Base-by-base conservation (phyloP, 2,329 filamentous ascomycete species). In the Alternaria brassicae region DNA sequence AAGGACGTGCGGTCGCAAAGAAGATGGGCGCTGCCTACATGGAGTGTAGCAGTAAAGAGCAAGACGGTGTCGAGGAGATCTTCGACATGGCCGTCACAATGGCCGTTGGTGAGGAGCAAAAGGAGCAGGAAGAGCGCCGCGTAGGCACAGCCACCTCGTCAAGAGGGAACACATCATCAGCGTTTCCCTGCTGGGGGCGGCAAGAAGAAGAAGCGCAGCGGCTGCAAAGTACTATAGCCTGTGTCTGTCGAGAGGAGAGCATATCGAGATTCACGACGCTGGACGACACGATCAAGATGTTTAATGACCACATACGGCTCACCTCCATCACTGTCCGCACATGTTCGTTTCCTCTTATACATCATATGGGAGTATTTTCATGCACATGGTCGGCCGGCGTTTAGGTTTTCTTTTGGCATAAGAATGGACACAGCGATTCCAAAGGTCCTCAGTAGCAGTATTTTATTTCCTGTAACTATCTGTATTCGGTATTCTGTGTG, bases 1-100 rank as follows among this genome's bases (percentile, higher is more conserved):
- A 99, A 80, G 95, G 94, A 64, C 86, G 90, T 75, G 86, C 88
- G 8, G 93, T 99, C 25, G 93, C 95, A 56, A 87, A 89, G 74
- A 95, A 94, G 81, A 99, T 99, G 95, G 89, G 89, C 64, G 95
- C 95, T 12, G 86, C 89, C 74, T 99, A 99, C 82, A 94, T 97
- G 87, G 95, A 99, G 82, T 99, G 95, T 85, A 97, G 93, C 77
- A 96, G 92, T 80, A 98, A 98, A 81, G 95, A 97, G 81, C 95
- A 96, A 90, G 88, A 85, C 53, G 95, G 95, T 56, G 94, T 99
- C 44, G 92, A 98, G 77, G 94, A 98, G 73, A 95, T 98, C 75
- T 99, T 99, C 80, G 91, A 96, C 78, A 85, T 88, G 62, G 95
- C 95, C 56, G 93, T 99, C 75, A 88, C 93, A 72, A 94, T 91